Evolutionary conservation across 2,329 filamentous ascomycete genomes (phyloP).

Genomic region (Fusarium compactum): DNA sequence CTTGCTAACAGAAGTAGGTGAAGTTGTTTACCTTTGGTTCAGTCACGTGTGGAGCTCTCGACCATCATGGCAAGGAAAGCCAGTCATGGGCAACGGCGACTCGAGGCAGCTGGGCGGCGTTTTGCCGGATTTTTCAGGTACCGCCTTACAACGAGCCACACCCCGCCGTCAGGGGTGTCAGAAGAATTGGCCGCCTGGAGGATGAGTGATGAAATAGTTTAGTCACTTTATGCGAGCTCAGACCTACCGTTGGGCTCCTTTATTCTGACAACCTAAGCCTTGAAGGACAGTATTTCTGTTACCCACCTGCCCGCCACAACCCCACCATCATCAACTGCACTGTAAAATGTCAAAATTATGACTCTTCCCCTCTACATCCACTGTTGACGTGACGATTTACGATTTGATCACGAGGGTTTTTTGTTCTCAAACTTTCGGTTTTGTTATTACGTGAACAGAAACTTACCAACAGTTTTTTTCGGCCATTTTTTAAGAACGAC

Average conservation of each 20-base stretch:
- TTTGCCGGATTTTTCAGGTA: constrained; percentile 49
- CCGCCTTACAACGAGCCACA: constrained; percentile 51
- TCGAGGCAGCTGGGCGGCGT: constrained; percentile 28
- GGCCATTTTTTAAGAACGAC: constrained; percentile 32
- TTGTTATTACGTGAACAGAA: constrained; percentile 4
- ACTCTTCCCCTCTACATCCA: constrained; percentile 51
- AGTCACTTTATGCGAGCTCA: rapidly evolving
- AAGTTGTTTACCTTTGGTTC: constrained; percentile 53
- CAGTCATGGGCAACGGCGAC: constrained; percentile 15
- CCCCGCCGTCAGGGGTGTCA: constrained; percentile 37
- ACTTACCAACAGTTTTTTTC: constrained; percentile 15
- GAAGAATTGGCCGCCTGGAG: neutral
- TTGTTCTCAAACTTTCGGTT: constrained; percentile 20
- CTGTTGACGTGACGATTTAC: constrained; percentile 43
- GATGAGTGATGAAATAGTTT: rapidly evolving
- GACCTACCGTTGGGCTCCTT: rapidly evolving
- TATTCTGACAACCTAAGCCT: neutral
- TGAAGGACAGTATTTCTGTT: neutral
- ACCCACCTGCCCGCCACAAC: constrained; percentile 48
- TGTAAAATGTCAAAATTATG: constrained; percentile 61
- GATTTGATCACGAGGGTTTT: constrained; percentile 37
- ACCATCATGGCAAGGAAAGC: constrained; percentile 30
- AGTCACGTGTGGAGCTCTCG: constrained; percentile 52
- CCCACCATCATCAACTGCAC: constrained; percentile 55
- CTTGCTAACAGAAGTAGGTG: constrained; percentile 35